Percentiles rank a stretch among this genome's conserved stretches.
Evolutionary conservation across 306 rosid genomes (phyloP).

Genomic region (Dicorynia guianensis): DNA sequence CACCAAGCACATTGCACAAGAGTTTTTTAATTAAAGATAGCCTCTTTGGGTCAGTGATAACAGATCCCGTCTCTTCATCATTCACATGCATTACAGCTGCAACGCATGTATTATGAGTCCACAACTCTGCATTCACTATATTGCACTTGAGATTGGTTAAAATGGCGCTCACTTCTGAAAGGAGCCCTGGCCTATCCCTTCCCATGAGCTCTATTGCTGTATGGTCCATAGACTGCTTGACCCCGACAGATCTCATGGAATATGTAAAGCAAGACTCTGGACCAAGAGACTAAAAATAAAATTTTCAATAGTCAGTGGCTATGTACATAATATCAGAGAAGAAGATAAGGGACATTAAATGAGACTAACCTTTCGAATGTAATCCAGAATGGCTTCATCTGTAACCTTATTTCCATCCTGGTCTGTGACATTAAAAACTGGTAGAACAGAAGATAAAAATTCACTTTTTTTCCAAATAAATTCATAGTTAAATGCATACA

Average conservation of each 20-base stretch:
- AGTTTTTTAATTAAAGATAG: constrained; percentile 69
- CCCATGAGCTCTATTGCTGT: constrained; percentile 85
- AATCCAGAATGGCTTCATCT: constrained; percentile 79
- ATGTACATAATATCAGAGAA: constrained; percentile 15
- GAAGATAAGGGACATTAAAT: constrained; percentile 25
- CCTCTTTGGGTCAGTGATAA: constrained; percentile 71
- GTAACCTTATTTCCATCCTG: constrained; percentile 92
- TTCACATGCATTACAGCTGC: constrained; percentile 85
- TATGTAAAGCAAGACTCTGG: constrained; percentile 77
- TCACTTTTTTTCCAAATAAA: background rate
- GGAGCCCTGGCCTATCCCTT: constrained; percentile 86
- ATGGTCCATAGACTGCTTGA: constrained; percentile 69
- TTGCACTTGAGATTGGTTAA: constrained; percentile 83
- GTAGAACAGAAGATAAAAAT: constrained; percentile 12
- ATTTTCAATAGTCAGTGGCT: constrained; percentile 13
- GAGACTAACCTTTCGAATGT: constrained; percentile 69
- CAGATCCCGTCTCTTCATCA: constrained; percentile 64
- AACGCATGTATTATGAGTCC: constrained; percentile 91
- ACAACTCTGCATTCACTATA: constrained; percentile 82
- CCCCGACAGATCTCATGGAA: constrained; percentile 81
- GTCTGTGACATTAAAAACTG: constrained; percentile 95
- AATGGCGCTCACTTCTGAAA: constrained; percentile 89
- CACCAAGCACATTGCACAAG: constrained; percentile 87
- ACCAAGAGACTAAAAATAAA: constrained; percentile 75
- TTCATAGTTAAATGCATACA: background rate